Conservation (phyloP, 2,329 filamentous ascomycete genomes). For the Pseudocercospora vitis region DNA sequence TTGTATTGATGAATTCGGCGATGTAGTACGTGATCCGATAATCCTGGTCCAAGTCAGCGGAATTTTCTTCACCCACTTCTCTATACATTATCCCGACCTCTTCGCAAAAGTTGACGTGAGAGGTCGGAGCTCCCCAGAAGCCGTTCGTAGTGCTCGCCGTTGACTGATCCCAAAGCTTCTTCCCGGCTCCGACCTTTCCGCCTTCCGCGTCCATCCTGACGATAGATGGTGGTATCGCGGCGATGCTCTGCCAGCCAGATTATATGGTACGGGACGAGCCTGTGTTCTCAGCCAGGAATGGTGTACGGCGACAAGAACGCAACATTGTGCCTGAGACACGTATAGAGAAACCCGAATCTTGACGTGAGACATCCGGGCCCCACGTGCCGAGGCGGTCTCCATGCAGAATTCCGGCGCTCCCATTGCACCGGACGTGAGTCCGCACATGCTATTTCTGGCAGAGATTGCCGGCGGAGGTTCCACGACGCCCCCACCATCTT, state of each 20-base stretch:
- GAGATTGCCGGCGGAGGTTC: not conserved
- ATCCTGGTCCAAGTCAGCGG: slow-evolving; percentile 19
- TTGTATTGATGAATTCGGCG: slow-evolving; percentile 33
- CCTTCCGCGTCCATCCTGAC: not conserved
- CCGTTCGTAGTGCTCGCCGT: slow-evolving; percentile 4
- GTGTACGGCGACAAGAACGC: not conserved
- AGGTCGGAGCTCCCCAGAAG: slow-evolving; percentile 10
- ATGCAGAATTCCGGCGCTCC: not conserved
- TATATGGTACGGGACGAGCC: not conserved
- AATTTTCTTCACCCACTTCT: not conserved
- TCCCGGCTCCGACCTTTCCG: not conserved
- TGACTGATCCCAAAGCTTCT: slow-evolving; percentile 21
- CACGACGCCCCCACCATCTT: no score
- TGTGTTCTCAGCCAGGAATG: not conserved
- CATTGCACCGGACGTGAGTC: not conserved
- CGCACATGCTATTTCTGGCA: not conserved
- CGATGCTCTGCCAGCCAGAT: not conserved
- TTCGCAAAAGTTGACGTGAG: slow-evolving; percentile 28
- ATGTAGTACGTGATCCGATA: slow-evolving; percentile 29
- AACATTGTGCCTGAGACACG: not conserved
- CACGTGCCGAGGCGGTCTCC: not conserved
- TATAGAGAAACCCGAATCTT: not conserved
- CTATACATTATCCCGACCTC: slow-evolving; percentile 18
- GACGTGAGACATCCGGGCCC: slow-evolving; percentile 1
- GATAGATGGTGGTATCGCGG: no score